phyloP scores from a whole-genome alignment of 176 grass and related monocot species.

The Otatea glauca region DNA sequence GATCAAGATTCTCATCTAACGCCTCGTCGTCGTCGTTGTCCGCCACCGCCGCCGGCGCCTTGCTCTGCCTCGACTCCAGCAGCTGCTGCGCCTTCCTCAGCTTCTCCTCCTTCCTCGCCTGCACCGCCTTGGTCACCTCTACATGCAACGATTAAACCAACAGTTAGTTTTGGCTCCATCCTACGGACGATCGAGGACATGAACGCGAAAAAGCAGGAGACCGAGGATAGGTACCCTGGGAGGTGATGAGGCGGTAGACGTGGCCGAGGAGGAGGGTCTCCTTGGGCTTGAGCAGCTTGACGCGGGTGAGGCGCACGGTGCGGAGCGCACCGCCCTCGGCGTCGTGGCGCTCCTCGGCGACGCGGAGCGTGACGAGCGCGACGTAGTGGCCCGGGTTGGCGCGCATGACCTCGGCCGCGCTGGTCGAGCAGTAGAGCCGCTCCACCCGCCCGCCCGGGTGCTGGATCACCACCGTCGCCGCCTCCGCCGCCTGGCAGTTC shows the following conservation, averaged over 20 bases:
- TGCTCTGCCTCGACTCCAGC: conserved; percentile 42
- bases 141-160: conserved; percentile 32
- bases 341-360: conserved; percentile 62
- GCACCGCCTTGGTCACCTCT: conserved; percentile 89
- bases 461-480: conserved; percentile 72
- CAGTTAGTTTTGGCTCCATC: neutral
- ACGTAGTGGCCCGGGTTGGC: conserved; percentile 95
- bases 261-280: conserved; percentile 75
- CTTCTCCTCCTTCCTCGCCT: conserved; percentile 80
- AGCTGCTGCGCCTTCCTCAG: conserved; percentile 59
- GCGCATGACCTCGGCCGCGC: conserved; percentile 78
- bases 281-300: conserved; percentile 90
- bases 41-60: neutral
- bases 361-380: conserved; percentile 74
- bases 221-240: conserved; percentile 50
- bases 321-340: conserved; percentile 44
- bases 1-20: conserved; percentile 61
- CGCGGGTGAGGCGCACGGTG: conserved; percentile 70
- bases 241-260: conserved; percentile 91
- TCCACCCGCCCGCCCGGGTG: conserved; percentile 79
- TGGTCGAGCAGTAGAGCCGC: conserved; percentile 74
- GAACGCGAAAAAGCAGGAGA: neutral
- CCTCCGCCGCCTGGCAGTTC: conserved; percentile 95
- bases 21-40: conserved; percentile 32
- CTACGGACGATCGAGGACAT: neutral